Conservation (phyloP, 1,284 basidiomycete species). For the Moniliophthora roreri region DNA sequence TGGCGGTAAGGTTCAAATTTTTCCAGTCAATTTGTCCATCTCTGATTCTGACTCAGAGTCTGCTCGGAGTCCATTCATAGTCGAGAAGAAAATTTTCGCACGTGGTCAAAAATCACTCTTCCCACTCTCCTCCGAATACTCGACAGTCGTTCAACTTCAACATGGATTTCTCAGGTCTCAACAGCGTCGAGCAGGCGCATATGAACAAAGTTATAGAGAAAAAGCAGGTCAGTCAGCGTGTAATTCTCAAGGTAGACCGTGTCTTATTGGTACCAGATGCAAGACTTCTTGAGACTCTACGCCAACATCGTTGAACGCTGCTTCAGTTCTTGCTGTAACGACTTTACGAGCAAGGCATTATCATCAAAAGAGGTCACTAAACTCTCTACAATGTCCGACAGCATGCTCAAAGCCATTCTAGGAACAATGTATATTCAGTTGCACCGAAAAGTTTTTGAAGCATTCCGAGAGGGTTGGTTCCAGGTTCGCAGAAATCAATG, state of each 20-base stretch:
- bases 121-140: constrained; percentile 15
- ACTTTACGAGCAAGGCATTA: constrained; percentile 94
- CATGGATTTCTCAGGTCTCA: constrained; percentile 90
- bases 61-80: not conserved
- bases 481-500: constrained; percentile 88
- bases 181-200: constrained; percentile 84
- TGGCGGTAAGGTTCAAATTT: too few species aligned
- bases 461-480: constrained; percentile 95
- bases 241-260: not conserved
- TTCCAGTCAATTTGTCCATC: too few species aligned
- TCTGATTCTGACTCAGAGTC: not conserved
- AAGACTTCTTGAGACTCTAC: constrained; percentile 96
- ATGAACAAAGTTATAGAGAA: constrained; percentile 91
- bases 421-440: constrained; percentile 74
- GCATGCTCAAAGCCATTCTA: constrained; percentile 26
- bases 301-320: constrained; percentile 96
- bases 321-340: constrained; percentile 93
- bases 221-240: constrained; percentile 71
- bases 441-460: constrained; percentile 94
- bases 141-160: constrained; percentile 10
- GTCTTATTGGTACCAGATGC: constrained; percentile 67
- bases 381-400: not conserved
- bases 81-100: not conserved
- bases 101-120: constrained; percentile 3
- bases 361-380: constrained; percentile 86